Conservation (phyloP, 371 early-diverging fungal species). For the Haplosporangium sp. region DNA sequence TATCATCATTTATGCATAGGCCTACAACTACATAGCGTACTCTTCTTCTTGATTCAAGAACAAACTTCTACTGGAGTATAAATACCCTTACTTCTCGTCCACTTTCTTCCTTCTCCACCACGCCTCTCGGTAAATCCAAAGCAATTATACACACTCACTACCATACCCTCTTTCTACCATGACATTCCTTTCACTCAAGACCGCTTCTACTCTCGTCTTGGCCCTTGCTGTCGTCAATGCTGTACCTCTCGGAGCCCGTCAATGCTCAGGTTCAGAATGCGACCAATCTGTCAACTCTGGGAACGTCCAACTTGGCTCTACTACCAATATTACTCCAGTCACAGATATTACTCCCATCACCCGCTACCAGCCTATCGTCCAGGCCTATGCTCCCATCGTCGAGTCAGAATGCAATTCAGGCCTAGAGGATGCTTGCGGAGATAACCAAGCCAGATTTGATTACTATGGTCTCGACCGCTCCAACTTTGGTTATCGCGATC, state of each 20-base stretch:
- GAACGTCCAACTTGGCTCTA: constrained; percentile 28
- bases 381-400: constrained; percentile 35
- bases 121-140: neutral
- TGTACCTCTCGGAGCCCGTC: constrained; percentile 21
- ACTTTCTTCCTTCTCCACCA: too few relatives aligned
- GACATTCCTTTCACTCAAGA: constrained; percentile 22
- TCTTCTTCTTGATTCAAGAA: too few relatives aligned
- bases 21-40: too few relatives aligned
- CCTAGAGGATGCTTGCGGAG: neutral
- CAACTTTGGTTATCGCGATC: too few relatives aligned
- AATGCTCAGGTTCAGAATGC: constrained; percentile 21
- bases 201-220: constrained; percentile 25
- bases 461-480: neutral
- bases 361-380: constrained; percentile 44
- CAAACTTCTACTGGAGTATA: too few relatives aligned
- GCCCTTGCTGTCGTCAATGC: constrained; percentile 23
- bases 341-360: constrained; percentile 51
- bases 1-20: too few relatives aligned
- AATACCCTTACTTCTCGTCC: too few relatives aligned
- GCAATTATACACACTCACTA: neutral
- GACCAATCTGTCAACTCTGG: constrained; percentile 38
- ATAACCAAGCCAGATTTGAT: neutral
- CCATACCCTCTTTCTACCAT: neutral
- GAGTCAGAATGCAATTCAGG: constrained; percentile 26
- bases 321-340: constrained; percentile 41